A percentile compares a stretch with the other conserved stretches of the same genome.
These are phyloP conservation scores for Penicillium sclerotigenum DNA, from an alignment of 2,329 filamentous ascomycete species.

Conservation along the genomic window DNA sequence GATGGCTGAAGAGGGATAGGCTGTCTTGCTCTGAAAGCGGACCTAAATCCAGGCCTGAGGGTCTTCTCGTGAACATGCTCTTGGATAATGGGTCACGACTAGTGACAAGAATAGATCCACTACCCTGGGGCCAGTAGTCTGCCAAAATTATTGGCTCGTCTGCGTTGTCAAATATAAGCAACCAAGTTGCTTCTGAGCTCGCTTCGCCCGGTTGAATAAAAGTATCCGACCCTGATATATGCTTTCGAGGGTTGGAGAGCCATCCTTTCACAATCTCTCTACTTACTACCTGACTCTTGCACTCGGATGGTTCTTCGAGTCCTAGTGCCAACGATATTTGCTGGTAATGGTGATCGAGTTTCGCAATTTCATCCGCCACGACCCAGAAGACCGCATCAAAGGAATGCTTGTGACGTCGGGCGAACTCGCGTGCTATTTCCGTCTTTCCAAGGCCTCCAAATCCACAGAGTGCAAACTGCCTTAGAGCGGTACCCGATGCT, in stretches of 20 bases:
- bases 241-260: conserved; percentile 13
- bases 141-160: not conserved
- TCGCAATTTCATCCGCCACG: conserved; percentile 25
- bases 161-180: not conserved
- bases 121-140: not conserved
- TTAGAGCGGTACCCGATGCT: conserved; percentile 9
- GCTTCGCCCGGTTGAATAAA: not conserved
- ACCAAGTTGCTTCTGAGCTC: not conserved
- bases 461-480: conserved; percentile 24
- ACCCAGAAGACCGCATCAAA: conserved; percentile 37
- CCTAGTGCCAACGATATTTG: conserved; percentile 24
- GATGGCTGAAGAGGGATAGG: not conserved
- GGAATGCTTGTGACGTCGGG: conserved; percentile 13
- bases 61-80: not conserved
- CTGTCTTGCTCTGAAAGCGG: not conserved
- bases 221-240: not conserved
- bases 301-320: conserved; percentile 23
- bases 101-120: not conserved
- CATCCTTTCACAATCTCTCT: conserved; percentile 25
- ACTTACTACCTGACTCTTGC: conserved; percentile 21
- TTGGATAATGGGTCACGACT: not conserved
- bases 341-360: conserved; percentile 25
- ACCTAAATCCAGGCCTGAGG: not conserved
- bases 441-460: conserved; percentile 25
- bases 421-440: conserved; percentile 32